A percentile compares a stretch with the other conserved stretches of the same genome.
Conservation (phyloP, 441 rosid genomes). For the Isatis lusitanica region DNA sequence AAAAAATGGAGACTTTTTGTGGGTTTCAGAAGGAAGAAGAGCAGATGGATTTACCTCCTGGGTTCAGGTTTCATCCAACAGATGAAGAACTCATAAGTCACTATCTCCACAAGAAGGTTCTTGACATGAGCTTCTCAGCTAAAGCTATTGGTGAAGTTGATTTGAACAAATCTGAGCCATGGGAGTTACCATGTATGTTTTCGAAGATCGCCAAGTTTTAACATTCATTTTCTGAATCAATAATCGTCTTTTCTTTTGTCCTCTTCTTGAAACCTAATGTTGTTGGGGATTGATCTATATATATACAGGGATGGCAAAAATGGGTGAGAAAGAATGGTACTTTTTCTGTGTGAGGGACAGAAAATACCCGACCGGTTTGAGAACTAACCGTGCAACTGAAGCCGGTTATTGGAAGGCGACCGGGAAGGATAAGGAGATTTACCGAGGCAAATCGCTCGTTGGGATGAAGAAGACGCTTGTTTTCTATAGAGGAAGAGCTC, state of each 20-base stretch:
- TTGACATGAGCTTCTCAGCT: constrained; percentile 55
- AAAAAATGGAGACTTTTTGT: constrained; percentile 52
- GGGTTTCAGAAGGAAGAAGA: constrained; percentile 57
- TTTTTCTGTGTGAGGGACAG: constrained; percentile 87
- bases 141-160: constrained; percentile 92
- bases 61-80: constrained; percentile 90
- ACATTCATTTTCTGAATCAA: neutral
- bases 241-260: neutral
- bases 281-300: constrained; percentile 31
- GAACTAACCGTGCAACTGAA: constrained; percentile 92
- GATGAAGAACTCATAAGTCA: constrained; percentile 94
- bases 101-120: constrained; percentile 74
- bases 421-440: constrained; percentile 88
- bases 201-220: neutral
- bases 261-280: neutral
- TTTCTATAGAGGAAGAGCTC: constrained; percentile 89
- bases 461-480: constrained; percentile 97
- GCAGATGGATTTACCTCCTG: constrained; percentile 86
- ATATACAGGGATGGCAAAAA: constrained; percentile 80
- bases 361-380: constrained; percentile 86
- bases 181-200: constrained; percentile 85
- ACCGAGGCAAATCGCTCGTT: constrained; percentile 69
- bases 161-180: constrained; percentile 94
- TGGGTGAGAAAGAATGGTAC: constrained; percentile 97
- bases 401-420: constrained; percentile 98